Evolutionary conservation across 169 alveolate species (phyloP).

Genomic region (Plasmodium ovale): DNA sequence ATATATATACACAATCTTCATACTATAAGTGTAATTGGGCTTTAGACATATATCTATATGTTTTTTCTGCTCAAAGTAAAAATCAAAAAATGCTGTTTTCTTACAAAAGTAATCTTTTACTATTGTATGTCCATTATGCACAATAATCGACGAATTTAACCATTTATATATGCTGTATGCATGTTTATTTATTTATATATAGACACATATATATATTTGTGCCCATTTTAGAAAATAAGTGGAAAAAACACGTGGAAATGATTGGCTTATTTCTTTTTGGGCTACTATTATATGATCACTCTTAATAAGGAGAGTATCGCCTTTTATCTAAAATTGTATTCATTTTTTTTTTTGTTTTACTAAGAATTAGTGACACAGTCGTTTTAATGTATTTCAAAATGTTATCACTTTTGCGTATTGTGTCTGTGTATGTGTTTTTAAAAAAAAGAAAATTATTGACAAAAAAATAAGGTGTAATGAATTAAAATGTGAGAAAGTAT

Average conservation of each 20-base stretch:
- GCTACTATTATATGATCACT: background rate
- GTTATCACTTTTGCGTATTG: slow-evolving; percentile 12
- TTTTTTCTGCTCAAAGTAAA: background rate
- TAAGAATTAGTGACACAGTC: background rate
- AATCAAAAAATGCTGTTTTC: background rate
- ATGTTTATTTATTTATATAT: slow-evolving; percentile 1
- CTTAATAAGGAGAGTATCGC: background rate
- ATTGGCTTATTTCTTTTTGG: background rate
- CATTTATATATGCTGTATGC: background rate
- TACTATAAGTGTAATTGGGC: background rate
- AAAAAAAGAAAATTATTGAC: slow-evolving; percentile 10
- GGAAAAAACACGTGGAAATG: background rate
- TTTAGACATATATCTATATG: background rate
- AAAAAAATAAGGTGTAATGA: background rate
- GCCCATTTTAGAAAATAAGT: background rate
- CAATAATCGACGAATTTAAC: too few relatives aligned
- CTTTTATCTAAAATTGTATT: background rate
- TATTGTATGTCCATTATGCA: background rate
- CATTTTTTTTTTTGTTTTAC: background rate
- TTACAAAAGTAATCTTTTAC: background rate
- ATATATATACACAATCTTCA: too few relatives aligned
- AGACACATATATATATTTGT: background rate
- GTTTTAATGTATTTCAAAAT: slow-evolving; percentile 23
- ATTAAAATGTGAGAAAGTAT: background rate
- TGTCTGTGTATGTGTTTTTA: background rate